Percentiles rank a stretch among this genome's conserved stretches.
Evolutionary conservation across 805 yeast species (phyloP).

Genomic region (Hanseniaspora meyeri): DNA sequence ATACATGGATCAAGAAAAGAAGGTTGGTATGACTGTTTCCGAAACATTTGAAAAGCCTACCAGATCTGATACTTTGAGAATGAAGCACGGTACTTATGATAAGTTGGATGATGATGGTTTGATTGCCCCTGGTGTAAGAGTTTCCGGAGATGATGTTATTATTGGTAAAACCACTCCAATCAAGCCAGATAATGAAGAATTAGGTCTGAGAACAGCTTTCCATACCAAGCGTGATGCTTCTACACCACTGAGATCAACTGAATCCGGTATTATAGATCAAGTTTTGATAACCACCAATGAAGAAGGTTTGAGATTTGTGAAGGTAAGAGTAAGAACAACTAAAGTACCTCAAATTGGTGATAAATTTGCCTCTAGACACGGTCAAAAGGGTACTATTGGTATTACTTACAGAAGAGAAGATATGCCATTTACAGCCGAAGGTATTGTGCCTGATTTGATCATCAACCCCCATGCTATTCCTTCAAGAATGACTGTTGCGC

Average conservation of each 20-base stretch:
- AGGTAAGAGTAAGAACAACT: slow-evolving; percentile 97
- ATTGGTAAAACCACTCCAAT: slow-evolving; percentile 98
- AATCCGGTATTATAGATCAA: slow-evolving; percentile 96
- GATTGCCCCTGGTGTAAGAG: slow-evolving; percentile 96
- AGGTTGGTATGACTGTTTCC: slow-evolving; percentile 96
- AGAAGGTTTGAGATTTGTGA: slow-evolving; percentile 94
- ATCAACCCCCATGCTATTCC: slow-evolving; percentile 99
- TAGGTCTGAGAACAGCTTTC: slow-evolving; percentile 96
- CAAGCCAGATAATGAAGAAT: slow-evolving; percentile 97
- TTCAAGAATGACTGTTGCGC: slow-evolving; percentile 99
- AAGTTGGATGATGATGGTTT: slow-evolving; percentile 96
- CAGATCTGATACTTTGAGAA: slow-evolving; percentile 82
- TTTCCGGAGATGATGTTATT: slow-evolving; percentile 95
- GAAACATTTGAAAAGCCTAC: slow-evolving; percentile 97
- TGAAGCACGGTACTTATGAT: slow-evolving; percentile 96
- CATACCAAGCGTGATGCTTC: slow-evolving; percentile 98
- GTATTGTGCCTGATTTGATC: slow-evolving; percentile 92
- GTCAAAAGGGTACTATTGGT: slow-evolving; percentile 99
- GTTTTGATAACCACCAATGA: slow-evolving; percentile 93
- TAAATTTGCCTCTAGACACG: slow-evolving; percentile 98
- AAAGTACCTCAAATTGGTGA: slow-evolving; percentile 98
- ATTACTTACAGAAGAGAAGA: slow-evolving; percentile 96
- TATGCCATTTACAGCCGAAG: slow-evolving; percentile 94
- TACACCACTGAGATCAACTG: slow-evolving; percentile 91
- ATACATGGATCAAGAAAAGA: slow-evolving; percentile 96